Percentiles rank a stretch among this genome's conserved stretches.
Evolutionary conservation across 768 basidiomycete genomes (phyloP).

Genomic region (Tulasnella sp.): DNA sequence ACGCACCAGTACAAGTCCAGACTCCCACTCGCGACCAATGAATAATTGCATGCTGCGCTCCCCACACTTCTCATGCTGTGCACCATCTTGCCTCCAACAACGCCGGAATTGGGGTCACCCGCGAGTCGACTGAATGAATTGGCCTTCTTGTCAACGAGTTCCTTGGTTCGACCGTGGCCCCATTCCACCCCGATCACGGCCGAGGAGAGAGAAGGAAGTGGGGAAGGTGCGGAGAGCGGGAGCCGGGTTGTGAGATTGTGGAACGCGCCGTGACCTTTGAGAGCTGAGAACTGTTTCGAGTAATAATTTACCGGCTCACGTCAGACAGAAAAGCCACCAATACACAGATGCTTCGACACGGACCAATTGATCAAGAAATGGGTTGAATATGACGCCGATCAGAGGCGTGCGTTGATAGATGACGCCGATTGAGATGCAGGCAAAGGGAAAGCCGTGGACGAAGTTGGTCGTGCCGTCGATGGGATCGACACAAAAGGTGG

Average conservation of each 20-base stretch:
- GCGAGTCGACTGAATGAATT: conserved; percentile 66
- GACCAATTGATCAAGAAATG: conserved; percentile 79
- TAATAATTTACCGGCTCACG: conserved; percentile 3
- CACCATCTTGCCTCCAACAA: conserved; percentile 70
- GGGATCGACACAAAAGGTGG: conserved; percentile 94
- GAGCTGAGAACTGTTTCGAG: conserved; percentile 56
- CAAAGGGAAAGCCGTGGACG: conserved; percentile 77
- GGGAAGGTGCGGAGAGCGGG: conserved; percentile 54
- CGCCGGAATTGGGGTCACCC: conserved; percentile 51
- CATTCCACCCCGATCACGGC: conserved; percentile 79
- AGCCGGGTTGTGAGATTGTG: conserved; percentile 52
- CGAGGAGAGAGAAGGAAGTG: conserved; percentile 57
- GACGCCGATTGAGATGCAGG: conserved; percentile 85
- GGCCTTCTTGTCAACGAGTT: conserved; percentile 50
- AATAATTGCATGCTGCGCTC: conserved; percentile 75
- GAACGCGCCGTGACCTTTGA: conserved; percentile 72
- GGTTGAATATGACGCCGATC: conserved; percentile 88
- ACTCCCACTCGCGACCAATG: conserved; percentile 80
- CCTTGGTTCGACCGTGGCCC: conserved; percentile 66
- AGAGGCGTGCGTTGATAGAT: conserved; percentile 74
- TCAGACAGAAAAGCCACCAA: too few relatives aligned
- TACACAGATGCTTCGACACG: too few relatives aligned
- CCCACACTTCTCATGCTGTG: conserved; percentile 79
- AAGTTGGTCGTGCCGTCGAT: conserved; percentile 92
- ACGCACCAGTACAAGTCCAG: conserved; percentile 80